A percentile compares a stretch with the other conserved stretches of the same genome.
These are phyloP conservation scores for Blastomyces percursus DNA, from an alignment of 2,329 filamentous ascomycete species.

Conservation along the genomic window DNA sequence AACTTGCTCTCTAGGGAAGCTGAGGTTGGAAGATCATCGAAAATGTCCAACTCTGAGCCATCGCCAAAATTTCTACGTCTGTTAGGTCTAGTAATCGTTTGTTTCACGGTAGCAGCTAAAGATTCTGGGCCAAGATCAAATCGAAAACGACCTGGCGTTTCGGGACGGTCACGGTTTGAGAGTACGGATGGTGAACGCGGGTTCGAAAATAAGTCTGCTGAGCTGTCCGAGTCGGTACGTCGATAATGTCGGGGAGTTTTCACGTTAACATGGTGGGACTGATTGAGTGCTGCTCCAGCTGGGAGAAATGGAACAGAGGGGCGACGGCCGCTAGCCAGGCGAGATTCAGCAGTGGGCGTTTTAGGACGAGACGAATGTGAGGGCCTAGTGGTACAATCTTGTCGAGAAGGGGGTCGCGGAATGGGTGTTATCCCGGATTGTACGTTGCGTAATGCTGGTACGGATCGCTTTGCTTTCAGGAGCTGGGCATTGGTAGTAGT, in stretches of 20 bases:
- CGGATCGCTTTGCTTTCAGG: conserved; percentile 50
- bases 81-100: conserved; percentile 62
- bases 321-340: conserved; percentile 41
- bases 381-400: conserved; percentile 26
- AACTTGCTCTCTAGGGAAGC: conserved; percentile 69
- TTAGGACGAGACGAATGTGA: conserved; percentile 45
- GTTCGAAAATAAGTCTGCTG: conserved; percentile 37
- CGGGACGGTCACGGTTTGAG: conserved; percentile 34
- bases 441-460: conserved; percentile 45
- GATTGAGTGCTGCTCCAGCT: conserved; percentile 59
- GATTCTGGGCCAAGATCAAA: conserved; percentile 41
- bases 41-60: conserved; percentile 80
- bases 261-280: conserved; percentile 66
- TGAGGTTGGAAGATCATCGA: conserved; percentile 91
- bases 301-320: conserved; percentile 65
- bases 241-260: conserved; percentile 62
- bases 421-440: conserved; percentile 23
- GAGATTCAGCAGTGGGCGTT: conserved; percentile 48
- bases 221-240: conserved; percentile 71
- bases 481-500: conserved; percentile 45
- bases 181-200: conserved; percentile 33
- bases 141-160: conserved; percentile 38
- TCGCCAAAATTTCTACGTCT: conserved; percentile 71
- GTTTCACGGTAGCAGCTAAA: conserved; percentile 48
- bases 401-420: conserved; percentile 29